Evolutionary conservation across 192 early-diverging fungal species (phyloP), one percentile per base, ranked within the genome.

Genomic region (Diversispora eburnea): DNA sequence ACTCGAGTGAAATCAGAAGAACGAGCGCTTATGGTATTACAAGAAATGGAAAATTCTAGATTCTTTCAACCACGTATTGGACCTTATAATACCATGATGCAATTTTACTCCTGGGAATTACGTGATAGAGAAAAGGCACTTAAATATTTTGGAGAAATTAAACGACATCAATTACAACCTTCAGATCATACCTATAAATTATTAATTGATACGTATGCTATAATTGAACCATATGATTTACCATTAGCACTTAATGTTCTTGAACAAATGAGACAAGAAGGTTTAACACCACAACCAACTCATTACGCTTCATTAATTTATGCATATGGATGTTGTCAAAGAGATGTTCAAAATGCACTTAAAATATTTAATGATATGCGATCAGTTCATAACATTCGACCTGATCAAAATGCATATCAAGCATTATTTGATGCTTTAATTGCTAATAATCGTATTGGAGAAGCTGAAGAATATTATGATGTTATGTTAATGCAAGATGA

Each of bases 21-120:
- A 3, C 77, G 77, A 68, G 85, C 87, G 0, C 72, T 80, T 52
- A 72, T 77, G 19, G 59, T 80, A 17, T 85, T 88, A 20, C 67
- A 69, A 55, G 81, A 88, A 46, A 85, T 86, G 87, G 74, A 77
- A 57, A 56, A 52, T 15, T 76, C 79, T 10, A 73, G 79, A 17
- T 74, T 71, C 33, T 86, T 83, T 73, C 79, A 85, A 57, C 83
- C 84, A 4, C 81, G 85, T 15, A 77, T 85, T 17, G 85, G 79
- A 25, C 84, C 83, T 0, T 86, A 82, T 52, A 88, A 88, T 70
- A 75, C 82, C 65, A 86, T 88, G 85, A 88, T 88, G 20, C 87
- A 88, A 72, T 88, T 86, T 55, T 86, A 88, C 72, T 83, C 84
- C 4, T 84, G 85, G 13, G 83, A 88, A 54, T 77, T 83, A 55